These are phyloP conservation scores for Cystobasidium ongulense DNA, from an alignment of 768 basidiomycete genomes.

Conservation along the genomic window DNA sequence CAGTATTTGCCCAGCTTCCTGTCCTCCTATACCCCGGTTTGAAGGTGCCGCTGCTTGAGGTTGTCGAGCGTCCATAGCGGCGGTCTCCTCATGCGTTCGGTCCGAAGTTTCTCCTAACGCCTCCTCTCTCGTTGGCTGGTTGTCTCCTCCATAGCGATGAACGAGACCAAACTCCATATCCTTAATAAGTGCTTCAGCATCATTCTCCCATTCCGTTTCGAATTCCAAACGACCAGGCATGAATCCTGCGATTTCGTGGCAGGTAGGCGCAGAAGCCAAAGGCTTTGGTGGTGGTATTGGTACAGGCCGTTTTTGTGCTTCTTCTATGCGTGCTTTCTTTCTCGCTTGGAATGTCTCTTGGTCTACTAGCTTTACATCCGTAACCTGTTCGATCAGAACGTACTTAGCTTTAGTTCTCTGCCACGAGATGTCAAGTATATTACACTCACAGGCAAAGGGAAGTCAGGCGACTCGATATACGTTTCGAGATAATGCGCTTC, in stretches of 20 bases:
- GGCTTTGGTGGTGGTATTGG: constrained; percentile 54
- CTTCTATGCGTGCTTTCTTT: constrained; percentile 79
- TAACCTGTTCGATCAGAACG: constrained; percentile 9
- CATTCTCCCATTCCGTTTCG: constrained; percentile 93
- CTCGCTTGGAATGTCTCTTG: constrained; percentile 75
- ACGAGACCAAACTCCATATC: constrained; percentile 94
- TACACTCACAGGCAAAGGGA: constrained; percentile 67
- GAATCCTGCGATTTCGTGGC: constrained; percentile 84
- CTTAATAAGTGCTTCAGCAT: constrained; percentile 89
- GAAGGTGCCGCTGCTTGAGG: constrained; percentile 49
- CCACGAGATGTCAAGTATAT: neutral
- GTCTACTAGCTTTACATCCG: constrained; percentile 51
- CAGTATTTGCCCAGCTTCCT: constrained; percentile 35
- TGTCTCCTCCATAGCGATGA: constrained; percentile 71
- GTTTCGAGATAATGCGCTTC: constrained; percentile 75
- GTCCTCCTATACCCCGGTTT: constrained; percentile 57
- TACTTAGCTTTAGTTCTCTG: constrained; percentile 18
- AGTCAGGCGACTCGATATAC: constrained; percentile 68
- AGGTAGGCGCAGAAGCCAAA: constrained; percentile 76
- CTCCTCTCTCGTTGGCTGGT: constrained; percentile 53
- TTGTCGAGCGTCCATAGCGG: constrained; percentile 50
- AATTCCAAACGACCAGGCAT: constrained; percentile 97
- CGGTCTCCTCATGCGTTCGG: constrained; percentile 54
- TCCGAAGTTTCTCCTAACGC: constrained; percentile 41
- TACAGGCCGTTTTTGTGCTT: constrained; percentile 52